A percentile compares a stretch with the other conserved stretches of the same genome.
phyloP scores from a whole-genome alignment of 139 green algal species.

The Spirogloea muscicola region DNA sequence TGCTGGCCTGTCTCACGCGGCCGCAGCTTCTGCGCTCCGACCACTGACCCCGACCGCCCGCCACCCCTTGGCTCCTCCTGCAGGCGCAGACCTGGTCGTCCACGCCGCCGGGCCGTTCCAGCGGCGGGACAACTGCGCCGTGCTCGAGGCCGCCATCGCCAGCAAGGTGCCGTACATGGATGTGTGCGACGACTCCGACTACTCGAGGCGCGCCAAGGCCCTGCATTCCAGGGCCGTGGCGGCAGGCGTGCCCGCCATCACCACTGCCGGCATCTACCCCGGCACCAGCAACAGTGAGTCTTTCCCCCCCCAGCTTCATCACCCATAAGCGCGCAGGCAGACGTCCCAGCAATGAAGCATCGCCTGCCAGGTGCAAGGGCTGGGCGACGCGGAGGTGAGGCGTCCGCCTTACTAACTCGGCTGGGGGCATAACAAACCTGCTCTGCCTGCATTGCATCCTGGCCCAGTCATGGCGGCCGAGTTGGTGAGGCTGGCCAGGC shows the following conservation, averaged over 20 bases:
- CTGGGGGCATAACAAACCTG: too few species aligned
- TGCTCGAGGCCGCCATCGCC: slow-evolving; percentile 40
- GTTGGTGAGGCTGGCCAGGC: slow-evolving; percentile 16
- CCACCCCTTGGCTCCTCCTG: too few species aligned
- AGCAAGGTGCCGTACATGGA: slow-evolving; percentile 78
- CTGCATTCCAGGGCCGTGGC: slow-evolving; percentile 59
- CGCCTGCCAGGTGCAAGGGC: too few species aligned
- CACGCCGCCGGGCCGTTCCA: slow-evolving; percentile 94
- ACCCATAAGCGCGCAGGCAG: too few species aligned
- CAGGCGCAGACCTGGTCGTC: slow-evolving; percentile 67
- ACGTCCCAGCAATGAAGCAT: too few species aligned
- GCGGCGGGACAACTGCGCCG: slow-evolving; percentile 37
- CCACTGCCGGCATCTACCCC: slow-evolving; percentile 81
- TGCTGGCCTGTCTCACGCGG: too few species aligned
- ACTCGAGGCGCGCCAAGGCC: slow-evolving; percentile 58
- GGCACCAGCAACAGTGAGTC: slow-evolving; percentile 70
- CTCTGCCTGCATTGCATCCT: too few species aligned
- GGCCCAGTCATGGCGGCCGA: slow-evolving; percentile 41
- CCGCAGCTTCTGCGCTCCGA: too few species aligned
- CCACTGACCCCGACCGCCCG: too few species aligned
- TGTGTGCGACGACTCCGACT: slow-evolving; percentile 87
- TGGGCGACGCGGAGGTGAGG: too few species aligned
- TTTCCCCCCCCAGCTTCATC: too few species aligned
- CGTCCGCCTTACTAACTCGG: too few species aligned
- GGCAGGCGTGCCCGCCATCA: slow-evolving; percentile 83